phyloP scores from a whole-genome alignment of 768 basidiomycete species.

The Tubosaeta sp. region DNA sequence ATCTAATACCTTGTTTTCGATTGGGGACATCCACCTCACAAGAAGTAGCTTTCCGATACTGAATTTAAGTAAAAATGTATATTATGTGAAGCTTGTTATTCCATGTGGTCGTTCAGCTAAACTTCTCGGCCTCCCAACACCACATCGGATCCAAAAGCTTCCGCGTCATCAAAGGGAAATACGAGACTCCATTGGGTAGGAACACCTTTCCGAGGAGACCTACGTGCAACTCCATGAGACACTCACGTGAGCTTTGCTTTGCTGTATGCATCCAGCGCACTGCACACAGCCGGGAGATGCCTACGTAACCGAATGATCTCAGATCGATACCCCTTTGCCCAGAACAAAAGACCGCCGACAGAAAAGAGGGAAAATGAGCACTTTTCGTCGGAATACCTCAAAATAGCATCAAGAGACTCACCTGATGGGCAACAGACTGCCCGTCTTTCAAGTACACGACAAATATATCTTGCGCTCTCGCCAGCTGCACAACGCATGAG shows the following conservation, averaged over 20 bases:
- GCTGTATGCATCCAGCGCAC: constrained; percentile 16
- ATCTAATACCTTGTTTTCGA: neutral
- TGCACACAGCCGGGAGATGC: constrained; percentile 11
- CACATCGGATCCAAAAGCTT: too few species aligned
- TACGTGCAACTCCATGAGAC: neutral
- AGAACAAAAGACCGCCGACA: neutral
- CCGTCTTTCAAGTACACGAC: constrained; percentile 20
- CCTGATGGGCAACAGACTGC: constrained; percentile 10
- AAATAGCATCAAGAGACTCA: neutral
- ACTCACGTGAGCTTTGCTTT: constrained; percentile 9
- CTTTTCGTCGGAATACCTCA: too few species aligned
- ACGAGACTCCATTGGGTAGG: neutral
- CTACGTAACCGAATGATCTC: constrained; percentile 17
- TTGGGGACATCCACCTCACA: neutral
- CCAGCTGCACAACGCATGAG: constrained; percentile 2
- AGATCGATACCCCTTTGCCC: constrained; percentile 7
- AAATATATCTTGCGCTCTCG: constrained; percentile 16
- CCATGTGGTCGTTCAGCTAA: neutral
- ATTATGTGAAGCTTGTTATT: neutral
- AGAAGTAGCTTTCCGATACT: neutral
- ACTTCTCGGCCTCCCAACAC: neutral
- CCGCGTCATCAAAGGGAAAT: too few species aligned
- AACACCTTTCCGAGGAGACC: neutral
- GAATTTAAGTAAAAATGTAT: neutral
- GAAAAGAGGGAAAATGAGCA: neutral